Percentiles rank a stretch among this genome's conserved stretches.
These are phyloP conservation scores for Vitis rotundifolia DNA, from an alignment of 164 flowering plant genomes.

Conservation along the genomic window DNA sequence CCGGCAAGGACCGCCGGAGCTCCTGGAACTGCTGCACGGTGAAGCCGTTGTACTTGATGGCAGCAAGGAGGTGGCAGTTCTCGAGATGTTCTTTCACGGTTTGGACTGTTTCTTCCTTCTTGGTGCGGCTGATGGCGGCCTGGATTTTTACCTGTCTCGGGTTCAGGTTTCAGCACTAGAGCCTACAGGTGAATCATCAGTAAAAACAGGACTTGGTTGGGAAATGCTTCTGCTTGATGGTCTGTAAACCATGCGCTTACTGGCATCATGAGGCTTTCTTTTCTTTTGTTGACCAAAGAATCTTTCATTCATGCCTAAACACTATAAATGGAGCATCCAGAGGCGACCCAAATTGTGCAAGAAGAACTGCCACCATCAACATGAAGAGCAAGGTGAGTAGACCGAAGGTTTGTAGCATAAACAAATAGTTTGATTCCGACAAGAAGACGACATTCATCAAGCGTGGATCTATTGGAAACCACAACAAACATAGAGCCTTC, in stretches of 20 bases:
- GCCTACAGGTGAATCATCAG: no score
- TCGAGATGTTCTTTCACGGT: constrained; percentile 70
- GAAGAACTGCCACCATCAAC: constrained; percentile 42
- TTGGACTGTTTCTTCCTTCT: constrained; percentile 86
- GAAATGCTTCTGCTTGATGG: no score
- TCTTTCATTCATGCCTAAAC: constrained; percentile 63
- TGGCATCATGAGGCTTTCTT: constrained; percentile 77
- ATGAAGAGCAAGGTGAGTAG: constrained; percentile 66
- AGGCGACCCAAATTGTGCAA: constrained; percentile 64
- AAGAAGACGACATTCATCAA: constrained; percentile 79
- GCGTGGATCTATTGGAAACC: constrained; percentile 66
- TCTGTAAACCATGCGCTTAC: constrained; percentile 40
- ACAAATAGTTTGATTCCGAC: constrained; percentile 74
- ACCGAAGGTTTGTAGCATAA: constrained; percentile 84
- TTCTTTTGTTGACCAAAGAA: constrained; percentile 49
- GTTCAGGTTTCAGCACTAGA: no score
- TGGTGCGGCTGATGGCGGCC: constrained; percentile 73
- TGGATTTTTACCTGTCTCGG: no score
- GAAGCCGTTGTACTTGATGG: constrained; percentile 78
- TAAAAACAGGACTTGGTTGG: no score
- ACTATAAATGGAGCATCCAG: constrained; percentile 60
- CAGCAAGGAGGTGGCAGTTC: constrained; percentile 80
- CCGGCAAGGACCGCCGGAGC: constrained; percentile 66
- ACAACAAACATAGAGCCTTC: constrained; percentile 65
- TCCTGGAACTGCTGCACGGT: constrained; percentile 89